Base-by-base conservation (phyloP, 331 rosid species). In the Stylosanthes scabra region DNA sequence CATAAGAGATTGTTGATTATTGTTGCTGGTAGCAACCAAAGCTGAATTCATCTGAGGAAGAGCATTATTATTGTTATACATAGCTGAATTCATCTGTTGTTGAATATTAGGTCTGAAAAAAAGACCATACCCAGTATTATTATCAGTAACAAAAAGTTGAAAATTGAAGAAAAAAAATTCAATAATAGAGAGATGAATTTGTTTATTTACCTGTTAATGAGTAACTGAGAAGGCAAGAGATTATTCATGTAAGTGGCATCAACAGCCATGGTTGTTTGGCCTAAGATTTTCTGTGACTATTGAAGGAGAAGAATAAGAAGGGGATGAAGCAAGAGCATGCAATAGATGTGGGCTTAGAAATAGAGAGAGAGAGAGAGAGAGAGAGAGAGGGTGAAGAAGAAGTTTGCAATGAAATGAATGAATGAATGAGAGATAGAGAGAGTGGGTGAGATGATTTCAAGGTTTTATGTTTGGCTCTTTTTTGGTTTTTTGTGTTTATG, bases 211-310 rank as follows among this genome's bases (percentile, higher is more conserved):
- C 96, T 81, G 46, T 77, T 74, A 1, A 85, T 9, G 71, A 89
- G 77, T 14, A 85, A 77, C 63, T 85, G 88, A 56, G 96, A 76
- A 70, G 92, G 85, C 63, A 82, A 70, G 47, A 80, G 87, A 70
- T 85, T 76, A 71, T 84, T 77, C 67, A 83, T 77, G 81, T 74
- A 88, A 45, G 37, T 82, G 64, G 98, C 93, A 78, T 89, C 93
- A 81, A 93, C 96, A 51, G 96, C 98, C 97, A 93, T 93, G 69
- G 59, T 64, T 39, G 83, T 74, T 80, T 28, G 4, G 46, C 13
- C 54, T 74, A 3, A 45, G 58, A 56, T 68, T 85, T 51, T 73
- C 51, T 74, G 85, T 74, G 78, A 71, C 31, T 14, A 31, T 1
- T 4, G 37, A 10, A 54, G 49, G 27, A 27, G 14, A 68, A 70